Evolutionary conservation across 139 green algal genomes (phyloP).

Genomic region (Micractinium sp.): DNA sequence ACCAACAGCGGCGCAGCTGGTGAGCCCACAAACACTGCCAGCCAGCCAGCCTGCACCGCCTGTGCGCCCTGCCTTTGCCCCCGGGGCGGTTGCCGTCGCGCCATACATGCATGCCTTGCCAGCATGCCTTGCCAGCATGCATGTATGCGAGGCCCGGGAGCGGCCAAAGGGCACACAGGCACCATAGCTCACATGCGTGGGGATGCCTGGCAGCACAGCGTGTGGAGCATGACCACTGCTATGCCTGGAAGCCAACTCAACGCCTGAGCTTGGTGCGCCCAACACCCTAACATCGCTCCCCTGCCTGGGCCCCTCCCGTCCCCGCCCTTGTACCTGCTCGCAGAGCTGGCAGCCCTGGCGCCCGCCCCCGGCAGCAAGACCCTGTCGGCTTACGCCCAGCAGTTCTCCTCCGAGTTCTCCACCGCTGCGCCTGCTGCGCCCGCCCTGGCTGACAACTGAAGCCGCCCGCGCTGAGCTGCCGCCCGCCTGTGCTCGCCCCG

Average conservation of each 20-base stretch:
- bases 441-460: background rate
- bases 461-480: background rate
- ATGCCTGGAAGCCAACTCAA: no score
- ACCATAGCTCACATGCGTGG: background rate
- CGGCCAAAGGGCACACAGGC: background rate
- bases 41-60: background rate
- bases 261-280: background rate
- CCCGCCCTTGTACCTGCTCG: background rate
- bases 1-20: slow-evolving; percentile 8
- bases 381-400: slow-evolving; percentile 27
- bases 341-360: slow-evolving; percentile 19
- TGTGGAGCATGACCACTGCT: no score
- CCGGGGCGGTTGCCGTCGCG: no score
- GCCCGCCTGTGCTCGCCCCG: no score
- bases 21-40: background rate
- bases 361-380: slow-evolving; percentile 9
- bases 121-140: background rate
- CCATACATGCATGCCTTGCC: background rate
- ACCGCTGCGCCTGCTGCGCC: background rate
- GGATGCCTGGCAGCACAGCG: background rate
- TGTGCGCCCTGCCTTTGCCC: background rate
- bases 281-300: background rate
- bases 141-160: background rate
- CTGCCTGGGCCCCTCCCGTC: background rate
- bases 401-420: slow-evolving; percentile 34